These are phyloP conservation scores for Eucalyptus sideroxylon DNA, from an alignment of 345 rosid species.

Conservation along the genomic window DNA sequence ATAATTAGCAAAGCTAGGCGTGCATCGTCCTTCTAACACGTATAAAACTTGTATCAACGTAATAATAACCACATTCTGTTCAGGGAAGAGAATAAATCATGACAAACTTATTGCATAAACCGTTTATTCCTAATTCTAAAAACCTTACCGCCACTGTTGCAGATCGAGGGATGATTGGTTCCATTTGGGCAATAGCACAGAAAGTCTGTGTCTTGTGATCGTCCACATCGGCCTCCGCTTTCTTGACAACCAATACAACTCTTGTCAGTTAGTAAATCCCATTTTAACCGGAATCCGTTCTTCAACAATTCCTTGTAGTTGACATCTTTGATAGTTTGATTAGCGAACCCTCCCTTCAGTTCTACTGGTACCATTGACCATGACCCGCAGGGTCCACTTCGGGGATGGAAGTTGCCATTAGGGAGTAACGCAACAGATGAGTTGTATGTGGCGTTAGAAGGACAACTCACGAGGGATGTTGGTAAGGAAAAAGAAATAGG, in stretches of 20 bases:
- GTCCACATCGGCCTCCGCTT: slow-evolving; percentile 21
- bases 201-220: background rate
- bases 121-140: background rate
- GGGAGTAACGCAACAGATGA: background rate
- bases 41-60: background rate
- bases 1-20: background rate
- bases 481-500: background rate
- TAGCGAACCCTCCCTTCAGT: background rate
- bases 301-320: background rate
- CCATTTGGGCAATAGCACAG: slow-evolving; percentile 12
- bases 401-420: background rate
- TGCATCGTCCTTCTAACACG: fast-evolving
- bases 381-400: background rate
- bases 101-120: background rate
- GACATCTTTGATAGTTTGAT: background rate
- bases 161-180: background rate
- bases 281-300: background rate
- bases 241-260: background rate
- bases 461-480: background rate
- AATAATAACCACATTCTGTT: too few species aligned
- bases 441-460: background rate
- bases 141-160: background rate
- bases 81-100: too few species aligned
- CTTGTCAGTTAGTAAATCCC: background rate
- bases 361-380: background rate